Evolutionary conservation across 2,329 filamentous ascomycete genomes (phyloP).

Genomic region (Saccharata proteae): DNA sequence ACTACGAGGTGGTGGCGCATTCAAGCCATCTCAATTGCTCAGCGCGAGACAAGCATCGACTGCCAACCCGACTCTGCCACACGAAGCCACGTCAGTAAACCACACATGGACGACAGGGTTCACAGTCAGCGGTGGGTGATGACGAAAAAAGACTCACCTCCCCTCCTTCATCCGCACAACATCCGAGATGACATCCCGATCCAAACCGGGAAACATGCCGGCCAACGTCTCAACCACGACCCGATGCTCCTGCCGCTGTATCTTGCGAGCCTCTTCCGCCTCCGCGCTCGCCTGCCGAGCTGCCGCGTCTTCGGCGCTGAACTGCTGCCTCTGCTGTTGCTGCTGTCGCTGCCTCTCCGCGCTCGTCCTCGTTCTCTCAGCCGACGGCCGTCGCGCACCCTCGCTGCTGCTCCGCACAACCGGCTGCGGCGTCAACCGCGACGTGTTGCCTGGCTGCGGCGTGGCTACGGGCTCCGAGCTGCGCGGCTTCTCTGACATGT

Average conservation of each 20-base stretch:
- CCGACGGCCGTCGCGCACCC: slow-evolving; percentile 12
- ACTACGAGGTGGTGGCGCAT: too few species aligned
- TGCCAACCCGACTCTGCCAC: slow-evolving; percentile 29
- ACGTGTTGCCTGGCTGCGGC: slow-evolving; percentile 35
- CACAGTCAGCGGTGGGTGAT: neutral
- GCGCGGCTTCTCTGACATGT: slow-evolving; percentile 14
- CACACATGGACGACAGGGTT: neutral
- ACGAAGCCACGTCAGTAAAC: slow-evolving; percentile 1
- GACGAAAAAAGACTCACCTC: slow-evolving; percentile 46
- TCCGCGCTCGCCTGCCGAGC: slow-evolving; percentile 86
- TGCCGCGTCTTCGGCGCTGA: slow-evolving; percentile 75
- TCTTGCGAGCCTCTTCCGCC: slow-evolving; percentile 69
- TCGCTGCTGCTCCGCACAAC: slow-evolving; percentile 31
- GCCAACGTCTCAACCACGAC: slow-evolving; percentile 89
- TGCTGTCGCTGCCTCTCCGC: slow-evolving; percentile 15
- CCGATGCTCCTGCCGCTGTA: slow-evolving; percentile 73
- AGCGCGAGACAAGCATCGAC: slow-evolving; percentile 37
- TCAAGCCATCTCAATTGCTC: too few species aligned
- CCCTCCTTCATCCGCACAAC: slow-evolving; percentile 94
- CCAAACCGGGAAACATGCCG: slow-evolving; percentile 93
- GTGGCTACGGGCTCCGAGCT: slow-evolving; percentile 25
- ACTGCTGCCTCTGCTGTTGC: slow-evolving; percentile 16
- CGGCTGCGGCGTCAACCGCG: slow-evolving; percentile 38
- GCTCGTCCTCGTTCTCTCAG: slow-evolving; percentile 10
- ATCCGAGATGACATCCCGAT: slow-evolving; percentile 89